Percentiles rank a stretch among this genome's conserved stretches.
Conservation (phyloP, 1,284 basidiomycete species). For the Schizophyllum amplum region DNA sequence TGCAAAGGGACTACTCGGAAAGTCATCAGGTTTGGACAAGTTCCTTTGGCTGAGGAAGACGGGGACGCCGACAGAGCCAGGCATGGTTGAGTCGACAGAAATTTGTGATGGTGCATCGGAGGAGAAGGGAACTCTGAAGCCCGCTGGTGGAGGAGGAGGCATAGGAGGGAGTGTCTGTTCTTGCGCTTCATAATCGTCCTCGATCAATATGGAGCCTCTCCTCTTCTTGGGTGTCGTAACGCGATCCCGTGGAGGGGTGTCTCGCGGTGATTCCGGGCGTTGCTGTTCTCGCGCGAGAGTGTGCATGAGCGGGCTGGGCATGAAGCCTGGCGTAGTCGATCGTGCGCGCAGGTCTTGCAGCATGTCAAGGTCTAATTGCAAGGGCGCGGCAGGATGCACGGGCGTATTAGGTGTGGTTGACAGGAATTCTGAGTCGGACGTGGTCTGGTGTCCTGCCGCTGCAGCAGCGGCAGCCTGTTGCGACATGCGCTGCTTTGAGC, state of each 20-base stretch:
- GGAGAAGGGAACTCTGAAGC: slow-evolving; percentile 34
- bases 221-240: not conserved
- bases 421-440: slow-evolving; percentile 57
- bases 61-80: slow-evolving; percentile 42
- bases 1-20: slow-evolving; percentile 64
- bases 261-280: slow-evolving; percentile 27
- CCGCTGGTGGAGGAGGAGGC: slow-evolving; percentile 16
- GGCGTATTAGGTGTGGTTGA: slow-evolving; percentile 59
- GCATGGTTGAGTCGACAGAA: slow-evolving; percentile 34
- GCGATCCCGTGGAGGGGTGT: slow-evolving; percentile 13
- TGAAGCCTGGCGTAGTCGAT: slow-evolving; percentile 33
- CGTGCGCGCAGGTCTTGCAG: slow-evolving; percentile 28
- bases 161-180: slow-evolving; percentile 23
- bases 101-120: slow-evolving; percentile 43
- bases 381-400: slow-evolving; percentile 41
- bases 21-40: slow-evolving; percentile 23
- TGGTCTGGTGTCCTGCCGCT: slow-evolving; percentile 18
- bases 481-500: slow-evolving; percentile 35
- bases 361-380: slow-evolving; percentile 31
- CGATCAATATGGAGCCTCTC: not conserved
- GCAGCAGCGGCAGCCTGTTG: slow-evolving; percentile 35
- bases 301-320: slow-evolving; percentile 22
- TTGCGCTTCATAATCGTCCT: not conserved
- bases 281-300: slow-evolving; percentile 20
- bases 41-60: slow-evolving; percentile 29